Percentiles rank a stretch among this genome's conserved stretches.
Conservation (phyloP, 306 rosid species). For the Rubus parviflorus region DNA sequence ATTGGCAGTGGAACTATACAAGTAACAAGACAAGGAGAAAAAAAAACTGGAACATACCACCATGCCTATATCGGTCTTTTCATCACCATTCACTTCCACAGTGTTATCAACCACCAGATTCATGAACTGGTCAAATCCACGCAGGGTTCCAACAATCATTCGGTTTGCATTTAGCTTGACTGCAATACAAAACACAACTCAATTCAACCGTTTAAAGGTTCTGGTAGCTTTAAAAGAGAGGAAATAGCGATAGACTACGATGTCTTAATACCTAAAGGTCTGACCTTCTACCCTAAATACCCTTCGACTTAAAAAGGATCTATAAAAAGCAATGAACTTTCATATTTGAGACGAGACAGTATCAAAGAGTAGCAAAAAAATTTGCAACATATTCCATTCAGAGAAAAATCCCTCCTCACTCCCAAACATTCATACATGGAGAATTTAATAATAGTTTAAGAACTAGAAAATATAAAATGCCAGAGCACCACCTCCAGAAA, state of each 20-base stretch:
- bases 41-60: slow-evolving; percentile 66
- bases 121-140: slow-evolving; percentile 98
- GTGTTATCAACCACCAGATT: slow-evolving; percentile 94
- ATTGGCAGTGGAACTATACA: background rate
- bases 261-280: background rate
- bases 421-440: background rate
- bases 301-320: background rate
- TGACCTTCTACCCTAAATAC: background rate
- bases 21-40: background rate
- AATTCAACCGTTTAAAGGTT: background rate
- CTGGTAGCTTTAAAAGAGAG: background rate
- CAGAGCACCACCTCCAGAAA: background rate
- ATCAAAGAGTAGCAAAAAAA: background rate
- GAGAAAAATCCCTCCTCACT: background rate
- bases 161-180: slow-evolving; percentile 93
- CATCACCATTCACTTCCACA: slow-evolving; percentile 84
- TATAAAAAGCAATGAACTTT: too few species aligned
- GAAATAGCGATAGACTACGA: background rate
- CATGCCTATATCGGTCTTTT: slow-evolving; percentile 86
- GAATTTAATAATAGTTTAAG: background rate
- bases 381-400: background rate
- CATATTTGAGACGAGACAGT: background rate
- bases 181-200: slow-evolving; percentile 32
- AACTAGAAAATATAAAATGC: background rate
- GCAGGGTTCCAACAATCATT: slow-evolving; percentile 87